Base-by-base conservation (phyloP, 257 asterid genomes). In the Solanum clarkiae region DNA sequence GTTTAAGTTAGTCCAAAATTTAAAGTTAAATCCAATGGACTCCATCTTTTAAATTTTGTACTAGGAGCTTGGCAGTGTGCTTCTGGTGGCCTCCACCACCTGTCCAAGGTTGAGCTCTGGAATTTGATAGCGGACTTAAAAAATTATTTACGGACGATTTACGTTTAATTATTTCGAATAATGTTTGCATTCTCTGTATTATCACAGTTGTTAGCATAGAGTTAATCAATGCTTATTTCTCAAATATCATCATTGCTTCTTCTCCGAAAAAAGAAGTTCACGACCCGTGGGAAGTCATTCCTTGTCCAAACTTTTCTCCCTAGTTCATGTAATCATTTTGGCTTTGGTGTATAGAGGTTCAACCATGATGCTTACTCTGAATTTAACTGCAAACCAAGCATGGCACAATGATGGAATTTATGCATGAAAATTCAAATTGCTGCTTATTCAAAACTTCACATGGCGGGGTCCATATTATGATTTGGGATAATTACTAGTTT, bases 381-480 rank as follows among this genome's bases (percentile, higher is more conserved):
- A 75, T 75, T 75, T 40, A 51, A 11, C 82, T 75, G 82, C 22
- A 24, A 75, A 51, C 45, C 82, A 49, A 75, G 24, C 22, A 75
- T 51, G 45, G 62, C 82, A 20, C 32, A 49, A 51, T 75, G 82
- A 75, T 75, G 82, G 24, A 49, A 11, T 47, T 49, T 10, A 20
- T 7, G 56, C 15, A 75, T 47, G 18, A 20, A 49, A 74, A 29
- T 75, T 75, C 82, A 75, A 47, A 49, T 14, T 75, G 8, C 44
- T 49, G 24, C 44, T 75, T 24, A 49, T 75, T 47, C 81, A 47
- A 44, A 74, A 45, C 14, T n/a, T 47, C 82, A 49, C 82, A 49
- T 75, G 62, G 60, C 2, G 0, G 81, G 81, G 44, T 45, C 72
- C 72, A 53, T 24, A 32, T 26, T 55, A n/a, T 59, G 29, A 20